A percentile compares a stretch with the other conserved stretches of the same genome.
Conservation (phyloP, 345 rosid genomes). For the Citrus inodora region DNA sequence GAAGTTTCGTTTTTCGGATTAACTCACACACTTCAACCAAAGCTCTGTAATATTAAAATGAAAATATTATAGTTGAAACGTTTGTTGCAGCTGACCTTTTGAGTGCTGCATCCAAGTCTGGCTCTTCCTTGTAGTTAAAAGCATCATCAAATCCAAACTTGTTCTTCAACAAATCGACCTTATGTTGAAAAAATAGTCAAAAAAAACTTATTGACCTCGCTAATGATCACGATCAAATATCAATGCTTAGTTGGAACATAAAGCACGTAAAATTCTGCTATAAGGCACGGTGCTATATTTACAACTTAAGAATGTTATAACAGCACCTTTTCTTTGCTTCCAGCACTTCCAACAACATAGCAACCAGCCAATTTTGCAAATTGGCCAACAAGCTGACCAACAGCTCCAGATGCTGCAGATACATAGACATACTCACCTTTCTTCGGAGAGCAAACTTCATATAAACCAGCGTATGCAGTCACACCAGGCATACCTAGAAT, state of each 20-base stretch:
- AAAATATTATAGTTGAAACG: background rate
- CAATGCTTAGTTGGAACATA: background rate
- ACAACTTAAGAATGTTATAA: no score
- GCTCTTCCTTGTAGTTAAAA: conserved; percentile 73
- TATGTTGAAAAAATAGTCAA: background rate
- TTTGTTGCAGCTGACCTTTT: conserved; percentile 39
- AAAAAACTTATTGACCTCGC: background rate
- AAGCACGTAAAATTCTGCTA: background rate
- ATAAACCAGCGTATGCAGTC: conserved; percentile 53
- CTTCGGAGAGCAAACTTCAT: conserved; percentile 47
- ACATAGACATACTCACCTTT: conserved; percentile 46
- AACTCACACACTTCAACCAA: background rate
- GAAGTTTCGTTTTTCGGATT: background rate
- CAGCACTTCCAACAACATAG: conserved; percentile 56
- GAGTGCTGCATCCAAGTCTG: conserved; percentile 44
- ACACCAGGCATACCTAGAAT: conserved; percentile 47
- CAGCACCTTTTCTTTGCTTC: conserved; percentile 40
- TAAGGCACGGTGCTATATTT: background rate
- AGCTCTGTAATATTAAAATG: background rate
- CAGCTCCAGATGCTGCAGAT: conserved; percentile 58
- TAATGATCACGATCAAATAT: background rate
- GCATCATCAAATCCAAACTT: conserved; percentile 72
- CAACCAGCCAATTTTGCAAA: conserved; percentile 50
- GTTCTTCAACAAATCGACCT: conserved; percentile 62
- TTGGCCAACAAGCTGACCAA: conserved; percentile 63